Base-by-base conservation (phyloP, 1,139 yeast genomes). In the Pichia kudriavzevii region DNA sequence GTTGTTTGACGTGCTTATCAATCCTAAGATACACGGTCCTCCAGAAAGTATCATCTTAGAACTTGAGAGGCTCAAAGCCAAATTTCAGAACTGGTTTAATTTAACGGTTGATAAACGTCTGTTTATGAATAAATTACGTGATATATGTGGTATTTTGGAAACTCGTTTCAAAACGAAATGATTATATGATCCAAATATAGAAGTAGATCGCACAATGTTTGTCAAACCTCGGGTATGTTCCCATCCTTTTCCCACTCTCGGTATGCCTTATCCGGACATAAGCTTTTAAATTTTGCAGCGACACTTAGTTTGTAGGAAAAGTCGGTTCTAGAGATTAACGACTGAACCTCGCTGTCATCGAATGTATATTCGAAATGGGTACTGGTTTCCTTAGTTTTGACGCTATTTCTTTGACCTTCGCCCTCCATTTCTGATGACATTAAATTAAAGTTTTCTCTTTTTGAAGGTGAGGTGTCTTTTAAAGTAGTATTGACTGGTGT, bases 1-100 rank as follows among this genome's bases (percentile, higher is more conserved):
- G 3, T 56, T 87, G 19, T 84, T 87, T 53, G 72, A 74, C 27
- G 43, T 69, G 3, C 58, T 87, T 32, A 60, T 87, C 28, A 85
- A 87, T 47, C 76, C 94, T 4, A 52, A 53, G 3, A 35, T 22
- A 7, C 13, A 18, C 7, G 25, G 28, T 11, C 26, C 32, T 9
- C 13, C 19, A 8, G 45, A 45, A 5, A 42, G 50, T 36, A 59
- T 38, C 2, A 31, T 8, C 11, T 18, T 21, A 1, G 35, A 35
- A 7, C 22, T 50, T 25, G 33, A 33, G 8, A 31, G 20, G 7
- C 10, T 36, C 2, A 28, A 41, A 18, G 25, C 21, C 7, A 49
- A 43, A 22, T 35, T 52, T 26, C 53, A 50, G 23, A 37, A 38
- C 11, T 52, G 56, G 55, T 33, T 50, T 20, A 44, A 35, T 19